phyloP scores from a whole-genome alignment of 2,329 filamentous ascomycete genomes.

The Metarhizium album region DNA sequence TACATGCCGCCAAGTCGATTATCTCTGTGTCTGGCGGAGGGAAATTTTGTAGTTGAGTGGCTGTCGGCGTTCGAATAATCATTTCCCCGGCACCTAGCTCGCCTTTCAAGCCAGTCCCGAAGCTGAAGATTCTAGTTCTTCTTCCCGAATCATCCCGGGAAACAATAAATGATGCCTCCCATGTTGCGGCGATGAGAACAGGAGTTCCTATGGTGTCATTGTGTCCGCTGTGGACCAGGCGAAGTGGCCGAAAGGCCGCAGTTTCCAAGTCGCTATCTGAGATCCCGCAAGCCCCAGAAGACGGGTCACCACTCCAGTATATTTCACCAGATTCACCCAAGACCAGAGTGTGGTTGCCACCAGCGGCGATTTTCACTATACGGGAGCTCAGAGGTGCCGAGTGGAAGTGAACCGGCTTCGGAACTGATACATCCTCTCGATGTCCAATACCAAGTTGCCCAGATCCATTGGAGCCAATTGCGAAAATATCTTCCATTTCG shows the following conservation, averaged over 20 bases:
- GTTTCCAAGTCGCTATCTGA: constrained; percentile 13
- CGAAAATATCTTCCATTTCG: constrained; percentile 44
- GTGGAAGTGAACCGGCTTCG: constrained; percentile 50
- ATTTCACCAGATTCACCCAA: constrained; percentile 48
- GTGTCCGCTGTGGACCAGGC: constrained; percentile 21
- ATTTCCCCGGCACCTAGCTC: constrained; percentile 56
- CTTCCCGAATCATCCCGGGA: constrained; percentile 31
- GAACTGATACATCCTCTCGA: constrained; percentile 57
- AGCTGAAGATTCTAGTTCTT: constrained; percentile 44
- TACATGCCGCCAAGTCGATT: constrained; percentile 56
- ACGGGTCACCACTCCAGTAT: constrained; percentile 53
- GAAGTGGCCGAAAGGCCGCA: constrained; percentile 29
- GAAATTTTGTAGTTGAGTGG: constrained; percentile 47
- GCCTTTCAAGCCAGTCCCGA: constrained; percentile 58
- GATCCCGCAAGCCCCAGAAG: constrained; percentile 44
- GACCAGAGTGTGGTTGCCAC: constrained; percentile 81
- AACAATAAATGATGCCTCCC: constrained; percentile 62
- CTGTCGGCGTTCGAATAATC: constrained; percentile 36
- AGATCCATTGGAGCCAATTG: constrained; percentile 67
- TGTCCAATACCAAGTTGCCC: constrained; percentile 65
- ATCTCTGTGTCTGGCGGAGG: constrained; percentile 50
- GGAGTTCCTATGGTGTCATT: constrained; percentile 17
- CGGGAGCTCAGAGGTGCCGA: constrained; percentile 24
- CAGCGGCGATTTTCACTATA: constrained; percentile 40
- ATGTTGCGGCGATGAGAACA: constrained; percentile 56